These are phyloP conservation scores for Aspergillus biplanus DNA, from an alignment of 495 filamentous ascomycete species.

Conservation along the genomic window DNA sequence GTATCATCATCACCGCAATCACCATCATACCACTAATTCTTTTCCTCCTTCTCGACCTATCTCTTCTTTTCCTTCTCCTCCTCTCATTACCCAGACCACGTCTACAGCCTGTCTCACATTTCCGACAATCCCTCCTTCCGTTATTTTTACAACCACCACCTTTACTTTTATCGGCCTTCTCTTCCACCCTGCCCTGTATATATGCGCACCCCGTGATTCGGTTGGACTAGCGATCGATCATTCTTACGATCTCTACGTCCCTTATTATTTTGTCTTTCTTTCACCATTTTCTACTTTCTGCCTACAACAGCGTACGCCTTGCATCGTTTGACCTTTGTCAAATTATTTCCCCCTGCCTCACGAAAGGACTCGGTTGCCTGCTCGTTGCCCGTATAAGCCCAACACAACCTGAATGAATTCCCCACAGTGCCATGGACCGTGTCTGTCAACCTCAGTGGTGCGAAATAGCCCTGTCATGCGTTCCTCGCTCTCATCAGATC, in stretches of 20 bases:
- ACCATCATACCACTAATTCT: slow-evolving; percentile 27
- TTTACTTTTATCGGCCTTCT: slow-evolving; percentile 18
- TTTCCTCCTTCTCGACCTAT: slow-evolving; percentile 19
- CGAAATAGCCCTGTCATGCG: slow-evolving; percentile 38
- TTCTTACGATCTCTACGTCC: slow-evolving; percentile 13
- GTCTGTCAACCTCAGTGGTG: slow-evolving; percentile 32
- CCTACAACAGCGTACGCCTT: slow-evolving; percentile 20
- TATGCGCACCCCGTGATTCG: slow-evolving; percentile 6
- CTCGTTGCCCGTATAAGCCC: slow-evolving; percentile 13
- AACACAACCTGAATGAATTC: slow-evolving; percentile 40
- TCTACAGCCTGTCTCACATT: slow-evolving; percentile 2
- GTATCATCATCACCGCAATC: slow-evolving; percentile 17
- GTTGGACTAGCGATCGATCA: slow-evolving; percentile 13
- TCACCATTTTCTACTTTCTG: slow-evolving; percentile 16
- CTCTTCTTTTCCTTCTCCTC: slow-evolving; percentile 13
- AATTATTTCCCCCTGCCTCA: slow-evolving; percentile 6
- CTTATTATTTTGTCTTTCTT: slow-evolving; percentile 14
- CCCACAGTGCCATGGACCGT: slow-evolving; percentile 43
- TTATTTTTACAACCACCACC: slow-evolving; percentile 15
- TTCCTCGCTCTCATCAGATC: slow-evolving; percentile 27
- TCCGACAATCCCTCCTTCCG: slow-evolving; percentile 5
- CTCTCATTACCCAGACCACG: slow-evolving; percentile 5
- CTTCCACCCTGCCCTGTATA: slow-evolving; percentile 19
- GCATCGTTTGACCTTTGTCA: slow-evolving; percentile 3
- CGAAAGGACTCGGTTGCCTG: slow-evolving; percentile 12